Evolutionary conservation across 768 basidiomycete species (phyloP).

Genomic region (Rubroboletus satanas): DNA sequence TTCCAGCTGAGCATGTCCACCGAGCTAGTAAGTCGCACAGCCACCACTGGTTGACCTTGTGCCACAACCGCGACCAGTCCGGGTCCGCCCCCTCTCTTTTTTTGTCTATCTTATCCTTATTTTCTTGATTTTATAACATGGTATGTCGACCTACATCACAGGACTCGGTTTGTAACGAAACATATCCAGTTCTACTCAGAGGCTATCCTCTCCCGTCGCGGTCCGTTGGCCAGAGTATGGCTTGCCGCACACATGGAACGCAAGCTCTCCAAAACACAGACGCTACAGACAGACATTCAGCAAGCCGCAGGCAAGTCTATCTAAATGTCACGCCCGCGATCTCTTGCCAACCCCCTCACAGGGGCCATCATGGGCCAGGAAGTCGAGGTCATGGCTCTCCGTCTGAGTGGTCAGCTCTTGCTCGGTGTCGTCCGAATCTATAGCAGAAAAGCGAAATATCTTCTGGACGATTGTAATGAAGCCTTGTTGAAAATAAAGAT

Average conservation of each 20-base stretch:
- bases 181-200: constrained; percentile 82
- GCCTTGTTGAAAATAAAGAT: constrained; percentile 93
- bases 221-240: constrained; percentile 96
- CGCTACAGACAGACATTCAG: constrained; percentile 91
- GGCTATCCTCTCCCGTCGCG: constrained; percentile 88
- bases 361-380: constrained; percentile 95
- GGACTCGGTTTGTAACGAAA: neutral
- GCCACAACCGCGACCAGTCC: constrained; percentile 7
- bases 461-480: constrained; percentile 97
- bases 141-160: constrained; percentile 3
- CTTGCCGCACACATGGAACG: constrained; percentile 98
- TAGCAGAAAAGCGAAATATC: constrained; percentile 95
- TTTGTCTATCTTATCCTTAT: constrained; percentile 21
- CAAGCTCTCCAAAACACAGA: constrained; percentile 94
- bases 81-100: neutral
- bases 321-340: neutral
- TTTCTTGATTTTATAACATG: constrained; percentile 24
- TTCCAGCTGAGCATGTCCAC: constrained; percentile 9
- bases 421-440: constrained; percentile 98
- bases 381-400: constrained; percentile 87
- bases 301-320: constrained; percentile 71
- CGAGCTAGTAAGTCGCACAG: constrained; percentile 12
- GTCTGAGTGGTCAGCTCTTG: constrained; percentile 93
- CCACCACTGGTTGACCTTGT: constrained; percentile 23
- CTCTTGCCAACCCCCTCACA: constrained; percentile 21